phyloP scores from a whole-genome alignment of 106 monocot genomes.

The Dendrobium chrysotoxum region DNA sequence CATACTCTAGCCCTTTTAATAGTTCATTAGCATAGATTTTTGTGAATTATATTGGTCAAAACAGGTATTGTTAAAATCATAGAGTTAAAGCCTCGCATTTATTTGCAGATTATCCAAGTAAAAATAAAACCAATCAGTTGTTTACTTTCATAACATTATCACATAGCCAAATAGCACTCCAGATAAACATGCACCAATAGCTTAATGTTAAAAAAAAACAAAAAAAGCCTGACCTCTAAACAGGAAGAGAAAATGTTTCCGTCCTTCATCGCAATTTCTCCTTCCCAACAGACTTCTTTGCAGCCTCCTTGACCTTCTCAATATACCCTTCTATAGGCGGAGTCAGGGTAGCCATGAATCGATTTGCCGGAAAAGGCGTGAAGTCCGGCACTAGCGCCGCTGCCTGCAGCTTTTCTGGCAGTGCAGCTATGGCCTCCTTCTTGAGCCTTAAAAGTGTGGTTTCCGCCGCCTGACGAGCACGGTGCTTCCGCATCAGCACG shows the following conservation, averaged over 20 bases:
- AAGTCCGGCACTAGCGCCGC: slow-evolving; percentile 73
- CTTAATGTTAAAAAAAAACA: neutral
- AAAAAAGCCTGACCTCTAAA: slow-evolving; percentile 11
- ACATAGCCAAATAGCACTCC: neutral
- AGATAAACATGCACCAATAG: neutral
- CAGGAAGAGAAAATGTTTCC: neutral
- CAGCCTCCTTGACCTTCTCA: slow-evolving; percentile 66
- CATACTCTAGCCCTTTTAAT: neutral
- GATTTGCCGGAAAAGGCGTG: slow-evolving; percentile 55
- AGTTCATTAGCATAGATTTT: neutral
- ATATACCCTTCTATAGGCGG: slow-evolving; percentile 81
- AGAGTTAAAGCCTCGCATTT: neutral
- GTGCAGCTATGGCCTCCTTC: slow-evolving; percentile 82
- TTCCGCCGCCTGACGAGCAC: slow-evolving; percentile 71
- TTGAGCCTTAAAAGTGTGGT: slow-evolving; percentile 51
- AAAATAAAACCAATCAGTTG: neutral
- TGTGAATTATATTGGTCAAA: no score
- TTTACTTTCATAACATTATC: neutral
- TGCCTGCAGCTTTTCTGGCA: slow-evolving; percentile 66
- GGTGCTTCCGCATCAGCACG: slow-evolving; percentile 73
- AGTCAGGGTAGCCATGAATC: slow-evolving; percentile 70
- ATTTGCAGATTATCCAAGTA: neutral
- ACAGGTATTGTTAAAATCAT: neutral
- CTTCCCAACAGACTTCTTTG: slow-evolving; percentile 40
- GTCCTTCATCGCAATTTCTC: slow-evolving; percentile 52